Base-by-base conservation (phyloP, 805 yeast species). In the Metschnikowia koreensis region DNA sequence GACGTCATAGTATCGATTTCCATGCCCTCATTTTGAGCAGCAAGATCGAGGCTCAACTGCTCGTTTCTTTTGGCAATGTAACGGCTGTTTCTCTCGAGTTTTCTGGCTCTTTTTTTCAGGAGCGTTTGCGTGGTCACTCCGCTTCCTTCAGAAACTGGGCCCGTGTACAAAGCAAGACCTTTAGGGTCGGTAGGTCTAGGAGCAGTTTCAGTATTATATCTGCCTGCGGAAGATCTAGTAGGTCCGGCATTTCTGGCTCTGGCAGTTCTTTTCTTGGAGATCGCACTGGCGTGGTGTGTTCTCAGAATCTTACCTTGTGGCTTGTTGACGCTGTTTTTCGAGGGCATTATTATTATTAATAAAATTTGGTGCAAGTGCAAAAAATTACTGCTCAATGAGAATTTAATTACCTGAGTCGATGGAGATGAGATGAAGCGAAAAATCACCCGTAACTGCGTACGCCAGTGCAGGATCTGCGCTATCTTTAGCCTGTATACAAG, bases 271-370 rank as follows among this genome's bases (percentile, higher is more conserved):
- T 79, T 83, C 61, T 74, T 77, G 26, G 82, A 80, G 31, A 83
- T 67, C 39, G 78, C 63, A 34, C 74, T 67, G 42, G 80, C 75
- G 66, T 81, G 84, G 47, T 76, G 75, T 53, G 76, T 75, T 48
- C 82, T 72, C 56, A 69, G 73, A 38, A 81, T 68, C 55, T 80
- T 78, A 59, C 79, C 81, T 66, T 84, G 86, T 94, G 96, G 56
- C 69, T 84, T 88, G 69, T 90, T 91, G 58, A 89, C 77, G 41
- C 90, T 81, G 75, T 88, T 89, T 70, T 80, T 86, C 15, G 91
- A 84, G 34, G 96, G 94, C 96, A 89, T 89, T 11, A n/a, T 41
- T n/a, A n/a, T n/a, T n/a, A n/a, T n/a, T n/a, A n/a, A n/a, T n/a
- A n/a, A n/a, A n/a, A n/a, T n/a, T n/a, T n/a, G n/a, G n/a, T n/a